These are phyloP conservation scores for Venturia nashicola DNA, from an alignment of 2,329 filamentous ascomycete species.

Conservation along the genomic window DNA sequence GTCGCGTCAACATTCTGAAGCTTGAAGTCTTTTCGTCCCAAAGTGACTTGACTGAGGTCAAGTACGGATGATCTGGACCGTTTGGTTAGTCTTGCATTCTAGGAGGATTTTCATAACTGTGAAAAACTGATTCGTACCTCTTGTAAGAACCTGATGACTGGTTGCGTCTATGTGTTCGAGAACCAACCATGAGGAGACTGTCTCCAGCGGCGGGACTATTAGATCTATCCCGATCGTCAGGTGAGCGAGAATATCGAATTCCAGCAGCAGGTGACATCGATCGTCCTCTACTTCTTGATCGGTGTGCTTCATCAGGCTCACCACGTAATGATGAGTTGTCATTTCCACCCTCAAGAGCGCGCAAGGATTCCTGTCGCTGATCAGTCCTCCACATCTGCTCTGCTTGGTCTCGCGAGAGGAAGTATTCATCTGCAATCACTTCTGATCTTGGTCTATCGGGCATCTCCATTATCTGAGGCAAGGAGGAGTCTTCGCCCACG, in stretches of 20 bases:
- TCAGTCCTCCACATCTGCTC: not conserved
- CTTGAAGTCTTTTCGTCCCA: slow-evolving; percentile 49
- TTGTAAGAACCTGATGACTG: not conserved
- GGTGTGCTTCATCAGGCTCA: not conserved
- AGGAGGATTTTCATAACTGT: not conserved
- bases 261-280: not conserved
- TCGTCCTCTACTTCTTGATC: not conserved
- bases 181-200: not conserved
- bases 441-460: not conserved
- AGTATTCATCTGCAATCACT: not conserved
- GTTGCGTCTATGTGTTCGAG: not conserved
- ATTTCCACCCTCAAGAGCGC: not conserved
- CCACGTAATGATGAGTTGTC: not conserved
- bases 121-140: not conserved
- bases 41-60: slow-evolving; percentile 33
- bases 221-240: not conserved
- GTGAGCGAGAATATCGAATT: not conserved
- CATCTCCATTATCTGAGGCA: not conserved
- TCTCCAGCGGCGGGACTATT: not conserved
- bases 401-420: not conserved
- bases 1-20: slow-evolving; percentile 57
- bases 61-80: not conserved
- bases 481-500: not conserved
- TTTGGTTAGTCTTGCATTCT: not conserved
- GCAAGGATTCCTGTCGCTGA: not conserved